Evolutionary conservation across 1,139 yeast genomes (phyloP).

Genomic region (Pneumocystis canis): DNA sequence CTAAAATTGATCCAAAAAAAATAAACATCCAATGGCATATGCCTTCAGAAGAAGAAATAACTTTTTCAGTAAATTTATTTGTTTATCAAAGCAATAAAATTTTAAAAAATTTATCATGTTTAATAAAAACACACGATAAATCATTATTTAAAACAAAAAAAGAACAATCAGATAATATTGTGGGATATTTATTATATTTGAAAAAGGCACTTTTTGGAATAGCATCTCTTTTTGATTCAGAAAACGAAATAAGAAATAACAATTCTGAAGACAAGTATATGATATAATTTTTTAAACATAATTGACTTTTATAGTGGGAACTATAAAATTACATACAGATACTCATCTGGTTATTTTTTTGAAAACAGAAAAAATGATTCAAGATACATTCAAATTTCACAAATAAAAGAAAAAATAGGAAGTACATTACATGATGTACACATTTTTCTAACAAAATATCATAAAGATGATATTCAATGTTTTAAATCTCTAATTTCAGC

Average conservation of each 20-base stretch:
- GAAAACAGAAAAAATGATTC: conserved; percentile 41
- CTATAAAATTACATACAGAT: conserved; percentile 19
- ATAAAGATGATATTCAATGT: conserved; percentile 55
- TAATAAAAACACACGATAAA: neutral
- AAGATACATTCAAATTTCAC: conserved; percentile 47
- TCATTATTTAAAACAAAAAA: conserved; percentile 4
- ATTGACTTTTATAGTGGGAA: conserved; percentile 18
- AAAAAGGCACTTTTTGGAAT: conserved; percentile 14
- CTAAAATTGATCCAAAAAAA: conserved; percentile 26
- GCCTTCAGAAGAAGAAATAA: conserved; percentile 44
- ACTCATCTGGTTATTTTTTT: conserved; percentile 35
- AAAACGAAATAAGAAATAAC: neutral
- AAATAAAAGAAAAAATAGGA: conserved; percentile 49
- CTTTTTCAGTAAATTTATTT: conserved; percentile 43
- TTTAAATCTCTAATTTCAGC: conserved; percentile 53
- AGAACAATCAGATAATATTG: conserved; percentile 9
- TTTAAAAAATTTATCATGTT: conserved; percentile 12
- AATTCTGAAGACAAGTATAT: neutral
- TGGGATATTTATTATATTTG: conserved; percentile 5
- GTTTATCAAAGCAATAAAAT: conserved; percentile 19
- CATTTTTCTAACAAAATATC: conserved; percentile 34
- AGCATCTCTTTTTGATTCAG: conserved; percentile 14
- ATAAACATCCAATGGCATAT: conserved; percentile 59
- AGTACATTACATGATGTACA: conserved; percentile 48
- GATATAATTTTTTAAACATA: conserved; percentile 23